These are phyloP conservation scores for Mortierella sp. DNA, from an alignment of 371 early-diverging fungal species.

Conservation along the genomic window DNA sequence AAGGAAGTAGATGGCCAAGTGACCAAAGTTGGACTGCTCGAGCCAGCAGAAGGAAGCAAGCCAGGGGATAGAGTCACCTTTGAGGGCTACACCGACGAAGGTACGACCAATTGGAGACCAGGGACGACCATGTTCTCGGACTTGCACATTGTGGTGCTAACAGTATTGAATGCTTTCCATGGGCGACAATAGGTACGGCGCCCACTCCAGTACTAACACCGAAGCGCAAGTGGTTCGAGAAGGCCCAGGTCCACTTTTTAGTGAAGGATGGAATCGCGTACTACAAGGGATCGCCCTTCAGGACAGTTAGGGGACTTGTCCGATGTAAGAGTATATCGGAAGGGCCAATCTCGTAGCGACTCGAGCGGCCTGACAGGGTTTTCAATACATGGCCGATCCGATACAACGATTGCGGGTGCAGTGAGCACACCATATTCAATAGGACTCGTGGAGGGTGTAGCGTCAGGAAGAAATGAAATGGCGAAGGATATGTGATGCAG, in stretches of 20 bases:
- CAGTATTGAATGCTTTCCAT: too few relatives aligned
- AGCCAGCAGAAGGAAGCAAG: slow-evolving; percentile 55
- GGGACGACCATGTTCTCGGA: too few relatives aligned
- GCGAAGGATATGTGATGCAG: too few relatives aligned
- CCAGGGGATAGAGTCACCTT: slow-evolving; percentile 62
- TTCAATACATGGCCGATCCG: too few relatives aligned
- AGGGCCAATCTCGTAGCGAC: slow-evolving; percentile 57
- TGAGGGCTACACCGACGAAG: slow-evolving; percentile 43
- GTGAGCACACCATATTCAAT: too few relatives aligned
- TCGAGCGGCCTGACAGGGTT: too few relatives aligned
- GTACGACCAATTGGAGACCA: slow-evolving; percentile 10
- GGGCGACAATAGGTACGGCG: slow-evolving; percentile 28
- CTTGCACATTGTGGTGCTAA: too few relatives aligned
- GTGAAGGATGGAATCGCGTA: slow-evolving; percentile 59
- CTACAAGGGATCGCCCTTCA: slow-evolving; percentile 61
- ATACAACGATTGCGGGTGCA: too few relatives aligned
- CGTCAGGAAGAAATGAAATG: too few relatives aligned
- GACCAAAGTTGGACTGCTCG: slow-evolving; percentile 58
- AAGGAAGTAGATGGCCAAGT: slow-evolving; percentile 38
- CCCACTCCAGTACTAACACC: slow-evolving; percentile 60
- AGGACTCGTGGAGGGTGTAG: too few relatives aligned
- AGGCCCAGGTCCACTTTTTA: slow-evolving; percentile 56
- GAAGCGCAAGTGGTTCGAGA: slow-evolving; percentile 67
- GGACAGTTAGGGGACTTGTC: slow-evolving; percentile 59
- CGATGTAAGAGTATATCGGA: slow-evolving; percentile 53